Evolutionary conservation across 2,329 filamentous ascomycete species (phyloP), one percentile per base, ranked within the genome.

Genomic region (Orbilia quercus): DNA sequence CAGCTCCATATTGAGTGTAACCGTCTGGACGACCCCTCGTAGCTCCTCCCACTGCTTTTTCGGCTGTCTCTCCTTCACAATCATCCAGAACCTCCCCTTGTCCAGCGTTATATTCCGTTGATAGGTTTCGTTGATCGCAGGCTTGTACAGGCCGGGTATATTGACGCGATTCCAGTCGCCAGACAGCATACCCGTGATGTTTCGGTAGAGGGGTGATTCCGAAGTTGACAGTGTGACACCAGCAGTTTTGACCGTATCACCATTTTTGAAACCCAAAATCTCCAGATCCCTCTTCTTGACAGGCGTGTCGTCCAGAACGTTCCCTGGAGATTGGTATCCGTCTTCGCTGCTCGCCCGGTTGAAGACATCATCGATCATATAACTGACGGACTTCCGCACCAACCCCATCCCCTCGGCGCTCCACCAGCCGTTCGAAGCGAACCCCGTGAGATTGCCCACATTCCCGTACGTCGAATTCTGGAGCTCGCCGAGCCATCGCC

Each of bases 381-480:
- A 36, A 28, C 51, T 73, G 38, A 77, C 76, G 14, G 25, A 51
- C 34, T 62, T 65, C 22, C 75, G 73, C 2, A 78, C 72, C 23
- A 74, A 28, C n/a, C 75, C 74, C 31, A 62, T 59, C 7, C 55
- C 59, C 60, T 75, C 53, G 4, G 38, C 48, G n/a, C 64, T 65
- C 54, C 65, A 57, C 63, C 53, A 62, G 4, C 73, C 72, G 55
- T 57, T 62, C 31, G 51, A 44, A 23, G 57, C 72, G 28, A 78
- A 75, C 6, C 76, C 77, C 12, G 76, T 78, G 16, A 78, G 58
- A 44, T 78, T 78, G 20, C 76, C 77, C n/a, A 76, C 75, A 14
- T 65, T 73, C 7, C 76, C 76, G 50, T 76, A 78, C 23, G 76
- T 77, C 1, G 76, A 78, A 59, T 78, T 78, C 34, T 74, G 74